Base-by-base conservation (phyloP, 163 green algal species). In the Prototheca cutis region DNA sequence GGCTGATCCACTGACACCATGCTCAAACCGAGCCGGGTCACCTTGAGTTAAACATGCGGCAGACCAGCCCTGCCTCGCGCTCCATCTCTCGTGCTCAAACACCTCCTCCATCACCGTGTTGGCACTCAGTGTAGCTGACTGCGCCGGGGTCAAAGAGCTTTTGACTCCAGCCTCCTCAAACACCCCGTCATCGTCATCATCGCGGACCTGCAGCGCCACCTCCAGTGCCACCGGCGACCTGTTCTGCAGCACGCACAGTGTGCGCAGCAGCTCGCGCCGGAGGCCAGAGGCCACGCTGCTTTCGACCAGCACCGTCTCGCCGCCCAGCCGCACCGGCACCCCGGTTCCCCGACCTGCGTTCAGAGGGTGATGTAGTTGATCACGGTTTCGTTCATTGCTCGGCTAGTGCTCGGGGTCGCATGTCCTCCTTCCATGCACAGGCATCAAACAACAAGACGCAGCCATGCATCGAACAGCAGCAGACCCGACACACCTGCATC, bases 61-160 rank as follows among this genome's bases (percentile, higher is more conserved):
- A 4, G 42, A 68, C 79, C 76, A 86, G 33, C 83, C 83, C 21
- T 59, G 57, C 17, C 84, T 53, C 4, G 75, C 74, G 30, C 80
- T 45, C 61, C 69, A 86, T 6, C 85, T 71, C 74, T 91, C 71
- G 47, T 87, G 81, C 74, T 93, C 85, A 67, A 89, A 86, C 29
- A 89, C 70, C 60, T 87, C 77, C 53, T 86, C 82, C 53, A 85
- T 76, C 21, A 75, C 60, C 1, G 63, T 59, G 19, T 77, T 62
- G 4, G 39, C 65, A 2, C 4, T 36, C 24, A 54, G 31, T 24
- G 17, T 52, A n/a, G 27, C 31, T 58, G 29, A 54, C 15, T 1
- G 49, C 17, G 42, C 30, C 58, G 48, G 48, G 55, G 21, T 45
- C 47, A 0, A 53, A 21, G 2, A 63, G 59, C 62, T 78, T 55